Evolutionary conservation across 495 filamentous ascomycete species (phyloP), one percentile per base, ranked within the genome.

Genomic region (Podospora conica): DNA sequence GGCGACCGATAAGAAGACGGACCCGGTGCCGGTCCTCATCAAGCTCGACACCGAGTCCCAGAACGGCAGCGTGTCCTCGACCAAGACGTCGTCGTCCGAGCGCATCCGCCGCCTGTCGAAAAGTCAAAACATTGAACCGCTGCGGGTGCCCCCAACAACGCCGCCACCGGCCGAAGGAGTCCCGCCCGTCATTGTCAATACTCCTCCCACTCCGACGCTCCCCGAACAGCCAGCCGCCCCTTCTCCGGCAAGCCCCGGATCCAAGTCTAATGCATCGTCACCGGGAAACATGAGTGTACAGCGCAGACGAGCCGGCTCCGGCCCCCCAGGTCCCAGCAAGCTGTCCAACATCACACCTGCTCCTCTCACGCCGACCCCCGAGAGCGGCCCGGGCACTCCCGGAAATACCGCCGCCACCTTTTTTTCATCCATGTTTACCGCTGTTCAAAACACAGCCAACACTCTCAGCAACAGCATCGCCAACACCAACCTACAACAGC

Each of bases 361-460:
- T 27, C 86, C 87, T 9, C 76, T 96, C 55, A 90, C 90, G 29
- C 92, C 95, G 18, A 91, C 87, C 3, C 83, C 82, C 11, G 83
- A 86, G 65, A 80, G 76, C 61, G 70, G 72, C 0, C 70, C 75
- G 9, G 69, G 71, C 55, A 82, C 81, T 9, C 80, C 80, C 9
- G 78, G 70, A 61, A 73, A 73, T 22, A 65, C 73, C 4, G 70
- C 73, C 18, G 69, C 80, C 55, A 91, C 93, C 0, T 98, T 98
- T 76, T 98, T 98, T 76, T 94, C 91, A 8, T 91, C 88, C 18
- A 89, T 98, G 73, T 91, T 98, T 70, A 92, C 92, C 29, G 94
- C 88, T 28, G 93, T 94, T 18, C 95, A 98, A 73, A 98, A 91
- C 78, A 94, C 96, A 53, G 94, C 95, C n/a, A 92, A 85, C 69